phyloP scores from a whole-genome alignment of 768 basidiomycete genomes.

The Xerocomus potaroensis region DNA sequence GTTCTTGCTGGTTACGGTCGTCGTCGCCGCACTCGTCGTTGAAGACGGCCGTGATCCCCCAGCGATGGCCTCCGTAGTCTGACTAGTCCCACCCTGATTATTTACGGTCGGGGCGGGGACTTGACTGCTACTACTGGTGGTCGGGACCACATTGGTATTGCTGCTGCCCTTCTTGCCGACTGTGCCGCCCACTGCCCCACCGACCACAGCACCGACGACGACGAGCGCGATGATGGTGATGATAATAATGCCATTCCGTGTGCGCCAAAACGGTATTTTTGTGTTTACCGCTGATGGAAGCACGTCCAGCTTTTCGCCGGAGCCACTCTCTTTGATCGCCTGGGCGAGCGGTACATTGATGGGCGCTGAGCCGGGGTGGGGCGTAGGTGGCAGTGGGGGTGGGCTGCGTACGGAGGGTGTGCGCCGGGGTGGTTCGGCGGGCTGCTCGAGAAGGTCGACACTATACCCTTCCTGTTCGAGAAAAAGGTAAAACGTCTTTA shows the following conservation, averaged over 20 bases:
- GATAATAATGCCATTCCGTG: conserved; percentile 39
- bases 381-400: conserved; percentile 1
- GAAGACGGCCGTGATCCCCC: too few relatives aligned
- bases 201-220: conserved; percentile 49
- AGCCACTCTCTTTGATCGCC: conserved; percentile 6
- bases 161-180: conserved; percentile 28
- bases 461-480: conserved; percentile 49
- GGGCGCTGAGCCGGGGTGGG: conserved; percentile 14
- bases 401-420: conserved; percentile 17
- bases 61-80: too few relatives aligned
- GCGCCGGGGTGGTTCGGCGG: conserved; percentile 16
- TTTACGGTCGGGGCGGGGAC: too few relatives aligned
- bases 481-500: too few relatives aligned
- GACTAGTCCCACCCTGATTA: neutral
- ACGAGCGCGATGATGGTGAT: conserved; percentile 37
- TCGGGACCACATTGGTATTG: neutral
- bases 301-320: conserved; percentile 11
- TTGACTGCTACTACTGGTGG: too few relatives aligned
- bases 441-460: conserved; percentile 39
- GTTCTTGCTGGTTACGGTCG: too few relatives aligned
- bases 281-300: conserved; percentile 1
- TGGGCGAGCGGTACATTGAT: conserved; percentile 9
- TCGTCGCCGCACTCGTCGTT: too few relatives aligned
- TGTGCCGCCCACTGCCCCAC: conserved; percentile 56
- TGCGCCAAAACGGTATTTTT: conserved; percentile 45